phyloP scores from a whole-genome alignment of 169 alveolate species.

The Plasmodium fragile region DNA sequence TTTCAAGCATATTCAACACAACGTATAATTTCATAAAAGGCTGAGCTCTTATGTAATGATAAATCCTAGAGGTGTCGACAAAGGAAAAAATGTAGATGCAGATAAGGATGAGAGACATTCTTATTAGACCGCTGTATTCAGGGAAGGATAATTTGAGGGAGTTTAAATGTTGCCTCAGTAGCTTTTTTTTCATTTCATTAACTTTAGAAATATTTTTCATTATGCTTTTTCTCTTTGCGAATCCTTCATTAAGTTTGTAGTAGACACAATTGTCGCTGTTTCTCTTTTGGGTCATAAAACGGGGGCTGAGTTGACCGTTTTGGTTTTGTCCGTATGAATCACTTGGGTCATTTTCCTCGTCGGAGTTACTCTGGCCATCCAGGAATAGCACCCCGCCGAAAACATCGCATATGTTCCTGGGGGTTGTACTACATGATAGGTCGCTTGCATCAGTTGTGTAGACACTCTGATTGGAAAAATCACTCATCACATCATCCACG shows the following conservation, averaged over 20 bases:
- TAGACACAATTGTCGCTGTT: constrained; percentile 14
- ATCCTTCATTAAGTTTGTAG: constrained; percentile 11
- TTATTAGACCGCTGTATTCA: constrained; percentile 82
- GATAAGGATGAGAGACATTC: constrained; percentile 84
- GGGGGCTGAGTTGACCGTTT: not conserved
- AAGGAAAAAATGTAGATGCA: constrained; percentile 85
- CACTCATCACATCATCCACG: not conserved
- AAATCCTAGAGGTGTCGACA: constrained; percentile 90
- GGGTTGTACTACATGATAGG: not conserved
- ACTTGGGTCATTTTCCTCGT: not conserved
- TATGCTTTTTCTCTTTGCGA: constrained; percentile 1
- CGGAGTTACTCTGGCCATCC: not conserved
- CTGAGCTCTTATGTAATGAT: constrained; percentile 92
- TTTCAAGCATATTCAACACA: constrained; percentile 91
- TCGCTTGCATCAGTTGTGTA: not conserved
- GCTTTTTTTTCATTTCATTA: constrained; percentile 43
- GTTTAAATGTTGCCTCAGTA: constrained; percentile 49
- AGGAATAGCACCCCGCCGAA: not conserved
- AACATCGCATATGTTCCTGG: not conserved
- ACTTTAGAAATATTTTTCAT: constrained; percentile 37
- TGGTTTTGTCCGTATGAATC: not conserved
- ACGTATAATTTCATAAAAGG: constrained; percentile 92
- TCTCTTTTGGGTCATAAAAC: not conserved
- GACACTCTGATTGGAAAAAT: not conserved
- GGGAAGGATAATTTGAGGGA: constrained; percentile 73